These are phyloP conservation scores for Bryoerythrophyllum caledonicum DNA, from an alignment of 225 moss, liverwort and hornwort genomes.

Conservation along the genomic window DNA sequence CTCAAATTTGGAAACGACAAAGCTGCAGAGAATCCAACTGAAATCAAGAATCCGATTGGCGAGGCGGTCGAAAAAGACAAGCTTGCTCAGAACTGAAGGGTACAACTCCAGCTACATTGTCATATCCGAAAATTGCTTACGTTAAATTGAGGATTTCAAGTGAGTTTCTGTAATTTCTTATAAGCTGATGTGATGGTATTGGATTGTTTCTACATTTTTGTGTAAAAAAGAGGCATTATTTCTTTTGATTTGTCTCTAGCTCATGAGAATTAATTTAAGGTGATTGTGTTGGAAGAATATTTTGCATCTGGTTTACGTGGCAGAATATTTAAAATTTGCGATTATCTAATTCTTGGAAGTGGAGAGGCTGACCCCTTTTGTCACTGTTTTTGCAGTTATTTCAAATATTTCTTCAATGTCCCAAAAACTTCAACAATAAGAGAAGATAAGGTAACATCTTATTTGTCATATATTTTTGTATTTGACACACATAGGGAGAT, in stretches of 20 bases:
- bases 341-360: not conserved
- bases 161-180: not conserved
- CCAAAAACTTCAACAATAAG: too few species aligned
- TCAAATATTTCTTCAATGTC: too few species aligned
- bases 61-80: constrained; percentile 17
- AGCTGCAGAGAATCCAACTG: not conserved
- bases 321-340: not conserved
- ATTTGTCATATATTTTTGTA: too few species aligned
- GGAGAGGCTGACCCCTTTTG: too few species aligned
- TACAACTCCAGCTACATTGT: not conserved
- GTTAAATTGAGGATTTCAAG: not conserved
- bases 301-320: not conserved
- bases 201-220: not conserved
- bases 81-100: constrained; percentile 21
- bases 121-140: not conserved
- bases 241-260: not conserved
- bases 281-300: not conserved
- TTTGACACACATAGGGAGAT: too few species aligned
- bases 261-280: not conserved
- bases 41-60: constrained; percentile 17
- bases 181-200: not conserved
- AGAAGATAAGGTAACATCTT: too few species aligned
- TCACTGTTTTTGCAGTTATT: too few species aligned
- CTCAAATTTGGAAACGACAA: constrained; percentile 31
- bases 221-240: too few species aligned